phyloP scores from a whole-genome alignment of 148 eudicot species.

The Camellia lanceoleosa region DNA sequence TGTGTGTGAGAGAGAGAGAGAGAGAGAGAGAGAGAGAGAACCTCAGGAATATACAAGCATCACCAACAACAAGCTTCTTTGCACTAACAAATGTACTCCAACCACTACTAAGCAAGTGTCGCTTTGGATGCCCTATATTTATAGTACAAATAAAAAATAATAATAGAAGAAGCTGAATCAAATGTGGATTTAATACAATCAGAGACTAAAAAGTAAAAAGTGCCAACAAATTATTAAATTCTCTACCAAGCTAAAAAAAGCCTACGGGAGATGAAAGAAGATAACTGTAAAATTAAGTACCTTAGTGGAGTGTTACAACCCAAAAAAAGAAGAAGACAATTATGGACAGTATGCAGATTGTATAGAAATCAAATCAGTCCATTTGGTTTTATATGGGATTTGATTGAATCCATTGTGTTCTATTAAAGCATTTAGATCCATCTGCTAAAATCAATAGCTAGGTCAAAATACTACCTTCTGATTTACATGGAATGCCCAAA shows the following conservation, averaged over 20 bases:
- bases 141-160: not conserved
- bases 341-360: not conserved
- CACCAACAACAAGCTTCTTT: conserved; percentile 26
- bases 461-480: not conserved
- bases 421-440: too few relatives aligned
- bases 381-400: not conserved
- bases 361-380: not conserved
- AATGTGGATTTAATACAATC: not conserved
- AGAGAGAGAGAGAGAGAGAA: conserved; percentile 5
- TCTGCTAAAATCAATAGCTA: too few relatives aligned
- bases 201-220: not conserved
- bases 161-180: not conserved
- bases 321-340: not conserved
- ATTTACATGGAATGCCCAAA: not conserved
- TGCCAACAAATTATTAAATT: not conserved
- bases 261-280: not conserved
- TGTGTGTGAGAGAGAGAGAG: not conserved
- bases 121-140: conserved; percentile 24
- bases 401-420: not conserved
- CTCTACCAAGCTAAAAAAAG: too few relatives aligned
- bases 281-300: not conserved
- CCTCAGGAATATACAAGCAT: conserved; percentile 24
- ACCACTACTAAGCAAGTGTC: conserved; percentile 26
- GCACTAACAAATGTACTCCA: conserved; percentile 21
- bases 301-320: not conserved